These are phyloP conservation scores for Handroanthus guayacan DNA, from an alignment of 257 asterid species.

Conservation along the genomic window DNA sequence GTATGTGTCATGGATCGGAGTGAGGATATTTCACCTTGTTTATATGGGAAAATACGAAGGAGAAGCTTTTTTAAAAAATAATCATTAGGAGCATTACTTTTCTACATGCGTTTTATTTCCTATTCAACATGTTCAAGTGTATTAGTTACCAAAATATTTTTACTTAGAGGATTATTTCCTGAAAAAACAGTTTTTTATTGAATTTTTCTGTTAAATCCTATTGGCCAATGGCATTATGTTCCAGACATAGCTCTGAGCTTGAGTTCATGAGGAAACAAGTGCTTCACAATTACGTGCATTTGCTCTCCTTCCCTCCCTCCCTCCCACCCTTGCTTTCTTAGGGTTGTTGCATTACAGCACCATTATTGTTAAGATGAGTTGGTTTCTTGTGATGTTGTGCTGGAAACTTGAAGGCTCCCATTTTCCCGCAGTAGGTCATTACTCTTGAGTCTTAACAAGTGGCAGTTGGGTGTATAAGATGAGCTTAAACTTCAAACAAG, in stretches of 20 bases:
- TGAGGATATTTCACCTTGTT: neutral
- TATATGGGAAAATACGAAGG: conserved; percentile 6
- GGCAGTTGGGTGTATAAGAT: conserved; percentile 19
- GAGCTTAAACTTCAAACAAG: neutral
- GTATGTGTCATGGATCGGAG: neutral
- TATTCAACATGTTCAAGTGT: conserved; percentile 5
- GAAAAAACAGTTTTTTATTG: neutral
- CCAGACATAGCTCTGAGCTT: no score
- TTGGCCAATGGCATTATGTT: no score
- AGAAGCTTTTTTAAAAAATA: neutral
- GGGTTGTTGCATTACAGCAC: no score
- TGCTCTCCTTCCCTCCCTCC: no score
- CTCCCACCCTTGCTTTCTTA: no score
- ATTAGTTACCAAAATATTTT: neutral
- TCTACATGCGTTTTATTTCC: neutral
- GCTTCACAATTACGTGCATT: no score
- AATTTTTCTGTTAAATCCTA: neutral
- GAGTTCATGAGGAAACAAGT: no score
- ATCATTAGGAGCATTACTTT: neutral
- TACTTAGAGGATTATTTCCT: neutral
- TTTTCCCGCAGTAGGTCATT: conserved; percentile 13
- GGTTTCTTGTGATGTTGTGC: neutral
- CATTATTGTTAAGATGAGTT: no score
- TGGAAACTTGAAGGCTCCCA: conserved; percentile 26
- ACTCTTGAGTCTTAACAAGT: conserved; percentile 1